Base-by-base conservation (phyloP, 768 basidiomycete species). In the Cytidiella melzeri region DNA sequence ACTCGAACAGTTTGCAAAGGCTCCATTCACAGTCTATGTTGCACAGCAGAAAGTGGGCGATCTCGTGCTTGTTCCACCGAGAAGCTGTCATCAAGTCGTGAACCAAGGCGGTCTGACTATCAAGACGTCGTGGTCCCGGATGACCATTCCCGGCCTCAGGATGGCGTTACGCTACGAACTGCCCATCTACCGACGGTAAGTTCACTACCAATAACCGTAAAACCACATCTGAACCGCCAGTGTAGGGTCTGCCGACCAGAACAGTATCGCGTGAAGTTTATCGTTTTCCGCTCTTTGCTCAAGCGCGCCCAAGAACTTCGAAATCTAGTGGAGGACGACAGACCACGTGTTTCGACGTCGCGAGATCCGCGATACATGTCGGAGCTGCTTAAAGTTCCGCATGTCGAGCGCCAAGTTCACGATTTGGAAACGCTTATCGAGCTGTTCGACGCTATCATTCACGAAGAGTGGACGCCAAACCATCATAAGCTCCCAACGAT, bases 41-140 rank as follows among this genome's bases (percentile, higher is more conserved):
- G 71, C 77, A 0, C 78, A 91, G 58, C 90, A 92, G 64, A 77
- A 73, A 40, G 57, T 83, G 1, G 90, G 90, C 1, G 90, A 92
- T 60, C 60, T 92, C 28, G 82, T 92, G 6, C 71, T 91, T 18
- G 87, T 92, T 18, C 90, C 90, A 13, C 84, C 86, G 20, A 72
- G 84, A 52, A 84, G 84, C 54, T 87, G 83, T 48, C 90, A 92
- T 64, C 90, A 92, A 61, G 89, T 91, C 3, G 73, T 92, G 21
- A 92, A 92, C 56, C 68, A 69, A 42, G 87, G 90, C 20, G 88
- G 90, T 11, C 74, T 92, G 20, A 88, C 87, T 0, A 71, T 91
- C 62, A 92, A 92, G 65, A 81, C 82, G 3, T 85, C 86, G 1
- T 92, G 90, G 90, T 91, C 88, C 1, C 73, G 90, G 41, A 91